Evolutionary conservation across 495 filamentous ascomycete species (phyloP).

Genomic region (Lophium mytilinum): DNA sequence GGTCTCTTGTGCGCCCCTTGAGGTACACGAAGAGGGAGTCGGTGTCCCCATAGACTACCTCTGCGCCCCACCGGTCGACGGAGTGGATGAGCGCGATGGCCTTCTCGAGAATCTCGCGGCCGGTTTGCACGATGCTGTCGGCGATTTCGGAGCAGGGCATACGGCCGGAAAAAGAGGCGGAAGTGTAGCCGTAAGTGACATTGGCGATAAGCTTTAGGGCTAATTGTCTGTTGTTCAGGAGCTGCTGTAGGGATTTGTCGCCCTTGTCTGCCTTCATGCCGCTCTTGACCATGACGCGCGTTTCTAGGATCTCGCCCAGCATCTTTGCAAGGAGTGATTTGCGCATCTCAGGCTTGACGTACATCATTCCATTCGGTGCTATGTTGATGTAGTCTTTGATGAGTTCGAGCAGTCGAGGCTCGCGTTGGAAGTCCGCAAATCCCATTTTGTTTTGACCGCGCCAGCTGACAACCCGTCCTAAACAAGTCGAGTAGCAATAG

Average conservation of each 20-base stretch:
- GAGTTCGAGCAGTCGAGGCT: constrained; percentile 65
- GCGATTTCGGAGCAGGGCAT: constrained; percentile 99
- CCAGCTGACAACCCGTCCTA: constrained; percentile 79
- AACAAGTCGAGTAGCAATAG: constrained; percentile 96
- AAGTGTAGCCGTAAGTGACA: constrained; percentile 96
- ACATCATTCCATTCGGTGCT: constrained; percentile 94
- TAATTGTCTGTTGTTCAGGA: constrained; percentile 88
- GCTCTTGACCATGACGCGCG: constrained; percentile 93
- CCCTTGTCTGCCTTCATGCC: constrained; percentile 95
- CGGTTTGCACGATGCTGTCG: constrained; percentile 95
- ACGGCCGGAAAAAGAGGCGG: constrained; percentile 86
- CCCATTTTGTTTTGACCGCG: constrained; percentile 91
- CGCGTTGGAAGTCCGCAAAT: constrained; percentile 72
- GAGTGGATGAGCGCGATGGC: constrained; percentile 90
- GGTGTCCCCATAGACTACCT: constrained; percentile 97
- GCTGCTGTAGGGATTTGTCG: constrained; percentile 74
- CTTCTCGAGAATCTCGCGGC: constrained; percentile 86
- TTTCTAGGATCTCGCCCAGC: constrained; percentile 92
- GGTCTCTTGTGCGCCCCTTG: constrained; percentile 72
- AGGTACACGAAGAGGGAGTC: constrained; percentile 94
- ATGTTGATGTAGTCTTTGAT: constrained; percentile 86
- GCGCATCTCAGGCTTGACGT: constrained; percentile 73
- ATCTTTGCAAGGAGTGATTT: constrained; percentile 93
- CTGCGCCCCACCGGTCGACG: constrained; percentile 76
- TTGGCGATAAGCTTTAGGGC: constrained; percentile 97